Percentiles rank a stretch among this genome's conserved stretches.
These are phyloP conservation scores for Collybiopsis confluens DNA, from an alignment of 768 basidiomycete species.

Conservation along the genomic window DNA sequence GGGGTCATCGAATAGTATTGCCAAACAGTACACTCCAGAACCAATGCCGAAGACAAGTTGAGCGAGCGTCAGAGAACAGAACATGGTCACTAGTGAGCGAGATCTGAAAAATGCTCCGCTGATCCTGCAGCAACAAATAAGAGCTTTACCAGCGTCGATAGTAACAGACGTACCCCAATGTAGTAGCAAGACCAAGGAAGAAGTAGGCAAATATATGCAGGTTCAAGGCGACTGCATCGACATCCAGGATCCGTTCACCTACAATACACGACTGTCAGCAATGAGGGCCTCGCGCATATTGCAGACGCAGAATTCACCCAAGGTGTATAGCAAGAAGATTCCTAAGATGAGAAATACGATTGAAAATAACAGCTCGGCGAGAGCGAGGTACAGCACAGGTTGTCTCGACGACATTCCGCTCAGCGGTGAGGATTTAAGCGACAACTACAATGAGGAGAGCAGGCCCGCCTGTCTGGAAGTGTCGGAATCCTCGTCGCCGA, in stretches of 20 bases:
- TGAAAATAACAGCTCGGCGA: slow-evolving; percentile 1
- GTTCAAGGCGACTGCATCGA: neutral
- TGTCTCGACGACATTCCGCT: slow-evolving; percentile 2
- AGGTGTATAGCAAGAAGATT: neutral
- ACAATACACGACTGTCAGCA: neutral
- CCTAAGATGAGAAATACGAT: neutral
- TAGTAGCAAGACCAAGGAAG: slow-evolving; percentile 1
- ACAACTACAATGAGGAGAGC: neutral
- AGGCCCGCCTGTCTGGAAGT: slow-evolving; percentile 5
- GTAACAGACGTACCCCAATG: neutral
- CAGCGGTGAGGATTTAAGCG: neutral
- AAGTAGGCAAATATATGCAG: slow-evolving; percentile 2
- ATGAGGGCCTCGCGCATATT: neutral
- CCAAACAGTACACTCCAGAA: neutral
- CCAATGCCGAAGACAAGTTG: slow-evolving; percentile 2
- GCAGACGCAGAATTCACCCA: neutral
- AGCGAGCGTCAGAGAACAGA: slow-evolving; percentile 3
- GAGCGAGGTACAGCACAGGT: slow-evolving; percentile 1
- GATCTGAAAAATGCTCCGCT: neutral
- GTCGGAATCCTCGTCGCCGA: neutral
- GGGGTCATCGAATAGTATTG: slow-evolving; percentile 2
- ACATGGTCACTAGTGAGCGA: slow-evolving; percentile 1
- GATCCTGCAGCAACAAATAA: neutral
- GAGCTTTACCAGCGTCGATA: neutral
- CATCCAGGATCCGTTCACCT: slow-evolving; percentile 4